Base-by-base conservation (phyloP, 805 yeast genomes). In the Limtongozyma cylindracea region DNA sequence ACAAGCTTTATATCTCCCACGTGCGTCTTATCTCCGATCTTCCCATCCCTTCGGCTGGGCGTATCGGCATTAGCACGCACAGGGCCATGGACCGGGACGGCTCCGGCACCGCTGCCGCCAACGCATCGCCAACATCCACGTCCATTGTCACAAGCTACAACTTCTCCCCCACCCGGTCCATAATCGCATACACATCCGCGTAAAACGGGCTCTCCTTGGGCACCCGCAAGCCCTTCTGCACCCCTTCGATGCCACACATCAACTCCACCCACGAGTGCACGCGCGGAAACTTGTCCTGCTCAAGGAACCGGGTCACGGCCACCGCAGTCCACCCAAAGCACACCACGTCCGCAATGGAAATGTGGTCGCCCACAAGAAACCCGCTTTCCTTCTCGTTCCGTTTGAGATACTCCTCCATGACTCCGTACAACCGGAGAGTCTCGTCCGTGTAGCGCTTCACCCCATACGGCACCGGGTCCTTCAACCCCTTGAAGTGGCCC, bases 321-420 rank as follows among this genome's bases (percentile, higher is more conserved):
- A 19, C 12, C 9, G 17, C 20, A 13, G 39, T 43, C 72, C 71
- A 63, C 3, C 61, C 51, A 27, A 41, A 49, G 4, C 49, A 36
- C 8, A 51, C 48, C 20, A 64, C 38, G 38, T 71, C 84, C 4
- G 73, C 73, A 29, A 62, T 52, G 9, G 66, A 47, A 21, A 66
- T 33, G 23, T 56, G 61, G 28, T 59, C 59, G 20, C 74, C 72
- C 23, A 64, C 74, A 13, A 68, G 42, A 41, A 43, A 71, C 4
- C 39, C 37, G 2, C n/a, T n/a, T n/a, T 40, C 39, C 16, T 44
- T 42, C 19, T 40, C 38, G 32, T 55, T 64, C 23, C 51, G 41
- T 19, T 42, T 40, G 31, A 67, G 43, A 35, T 58, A 53, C 18
- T 41, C 47, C 30, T 67, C 69, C 27, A 53, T 39, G 15, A 67